Evolutionary conservation across 768 basidiomycete species (phyloP).

Genomic region (Hericium rajendrae): DNA sequence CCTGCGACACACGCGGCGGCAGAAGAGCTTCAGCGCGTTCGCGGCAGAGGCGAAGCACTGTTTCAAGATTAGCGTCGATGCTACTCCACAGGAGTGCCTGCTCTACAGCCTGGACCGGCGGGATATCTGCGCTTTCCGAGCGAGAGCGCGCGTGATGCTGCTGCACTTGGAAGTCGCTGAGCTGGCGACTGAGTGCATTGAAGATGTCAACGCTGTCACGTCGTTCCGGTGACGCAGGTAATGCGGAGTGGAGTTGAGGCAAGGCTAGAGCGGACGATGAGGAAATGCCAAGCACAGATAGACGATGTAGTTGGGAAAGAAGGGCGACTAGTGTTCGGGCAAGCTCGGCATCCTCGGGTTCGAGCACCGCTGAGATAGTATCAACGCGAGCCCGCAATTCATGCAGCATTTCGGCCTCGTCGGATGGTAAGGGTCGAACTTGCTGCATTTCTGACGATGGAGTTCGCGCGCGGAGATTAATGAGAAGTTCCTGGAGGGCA

Average conservation of each 20-base stretch:
- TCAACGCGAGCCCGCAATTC: slow-evolving; percentile 54
- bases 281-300: slow-evolving; percentile 30
- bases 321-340: slow-evolving; percentile 62
- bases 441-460: slow-evolving; percentile 38
- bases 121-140: not conserved
- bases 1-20: slow-evolving; percentile 1
- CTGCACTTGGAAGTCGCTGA: slow-evolving; percentile 11
- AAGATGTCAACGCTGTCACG: slow-evolving; percentile 19
- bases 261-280: slow-evolving; percentile 7
- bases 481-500: slow-evolving; percentile 52
- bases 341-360: slow-evolving; percentile 46
- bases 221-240: slow-evolving; percentile 1
- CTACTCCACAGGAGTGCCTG: slow-evolving; percentile 12
- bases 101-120: slow-evolving; percentile 14
- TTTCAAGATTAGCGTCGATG: slow-evolving; percentile 11
- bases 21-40: slow-evolving; percentile 5
- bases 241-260: slow-evolving; percentile 14
- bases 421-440: slow-evolving; percentile 22
- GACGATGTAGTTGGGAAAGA: slow-evolving; percentile 54
- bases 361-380: slow-evolving; percentile 32
- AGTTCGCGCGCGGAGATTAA: slow-evolving; percentile 48
- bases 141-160: slow-evolving; percentile 6
- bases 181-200: slow-evolving; percentile 9
- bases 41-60: slow-evolving; percentile 12
- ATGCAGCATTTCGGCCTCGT: slow-evolving; percentile 43